phyloP scores from a whole-genome alignment of 768 basidiomycete species.

The Erythrobasidium yunnanense region DNA sequence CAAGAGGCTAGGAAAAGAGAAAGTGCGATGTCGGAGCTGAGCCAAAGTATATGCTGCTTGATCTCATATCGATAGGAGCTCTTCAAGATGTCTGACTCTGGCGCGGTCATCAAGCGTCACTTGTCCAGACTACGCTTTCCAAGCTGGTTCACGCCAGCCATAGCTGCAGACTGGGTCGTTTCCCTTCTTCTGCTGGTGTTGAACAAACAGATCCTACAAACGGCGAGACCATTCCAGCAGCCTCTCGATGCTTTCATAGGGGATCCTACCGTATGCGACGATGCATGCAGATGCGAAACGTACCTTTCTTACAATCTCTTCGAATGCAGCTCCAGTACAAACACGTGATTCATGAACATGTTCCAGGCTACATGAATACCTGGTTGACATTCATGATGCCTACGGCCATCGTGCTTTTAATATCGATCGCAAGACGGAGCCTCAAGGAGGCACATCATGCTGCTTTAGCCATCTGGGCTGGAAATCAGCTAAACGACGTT shows the following conservation, averaged over 20 bases:
- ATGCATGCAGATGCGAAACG: background rate
- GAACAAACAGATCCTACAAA: background rate
- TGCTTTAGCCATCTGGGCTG: constrained; percentile 8
- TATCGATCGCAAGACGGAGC: constrained; percentile 11
- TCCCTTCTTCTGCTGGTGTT: constrained; percentile 6
- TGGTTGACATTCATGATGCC: constrained; percentile 23
- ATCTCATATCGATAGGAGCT: no score
- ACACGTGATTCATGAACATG: background rate
- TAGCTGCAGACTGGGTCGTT: constrained; percentile 20
- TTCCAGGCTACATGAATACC: constrained; percentile 8
- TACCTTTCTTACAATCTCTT: background rate
- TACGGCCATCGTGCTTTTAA: background rate
- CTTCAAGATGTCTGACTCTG: no score
- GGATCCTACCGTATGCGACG: constrained; percentile 18
- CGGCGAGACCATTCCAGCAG: constrained; percentile 7
- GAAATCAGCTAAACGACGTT: constrained; percentile 4
- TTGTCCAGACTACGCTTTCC: background rate
- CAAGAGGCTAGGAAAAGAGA: no score
- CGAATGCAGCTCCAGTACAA: constrained; percentile 17
- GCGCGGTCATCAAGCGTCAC: no score
- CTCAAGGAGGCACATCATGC: constrained; percentile 27
- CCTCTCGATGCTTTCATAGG: constrained; percentile 22
- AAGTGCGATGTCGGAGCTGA: no score
- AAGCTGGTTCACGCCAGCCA: constrained; percentile 19
- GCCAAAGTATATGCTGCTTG: no score